phyloP scores from a whole-genome alignment of 768 basidiomycete genomes.

The Termitomyces sp. region DNA sequence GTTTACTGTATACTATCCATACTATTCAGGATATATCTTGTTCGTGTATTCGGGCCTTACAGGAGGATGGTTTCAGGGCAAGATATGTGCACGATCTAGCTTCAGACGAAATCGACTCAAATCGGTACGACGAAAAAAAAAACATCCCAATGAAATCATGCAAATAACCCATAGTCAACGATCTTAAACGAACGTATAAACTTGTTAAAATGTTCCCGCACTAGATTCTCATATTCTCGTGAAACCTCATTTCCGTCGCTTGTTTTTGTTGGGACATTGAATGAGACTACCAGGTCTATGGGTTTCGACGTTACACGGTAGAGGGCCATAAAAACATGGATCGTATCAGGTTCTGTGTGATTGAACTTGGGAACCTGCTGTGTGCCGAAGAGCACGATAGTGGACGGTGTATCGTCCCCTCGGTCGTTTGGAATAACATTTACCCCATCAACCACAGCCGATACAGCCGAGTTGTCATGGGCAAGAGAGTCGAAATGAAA shows the following conservation, averaged over 20 bases:
- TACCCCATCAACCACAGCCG: slow-evolving; percentile 41
- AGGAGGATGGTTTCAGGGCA: no score
- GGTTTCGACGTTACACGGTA: slow-evolving; percentile 70
- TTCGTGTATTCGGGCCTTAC: no score
- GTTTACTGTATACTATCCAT: background rate
- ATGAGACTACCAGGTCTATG: slow-evolving; percentile 81
- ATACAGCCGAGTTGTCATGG: slow-evolving; percentile 79
- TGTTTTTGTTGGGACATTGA: slow-evolving; percentile 67
- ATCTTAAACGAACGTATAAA: slow-evolving; percentile 62
- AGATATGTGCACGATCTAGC: background rate
- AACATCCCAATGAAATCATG: slow-evolving; percentile 27
- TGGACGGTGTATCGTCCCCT: slow-evolving; percentile 51
- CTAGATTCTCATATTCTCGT: slow-evolving; percentile 30
- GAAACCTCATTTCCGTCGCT: slow-evolving; percentile 41
- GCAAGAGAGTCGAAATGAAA: slow-evolving; percentile 90
- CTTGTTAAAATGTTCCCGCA: slow-evolving; percentile 45
- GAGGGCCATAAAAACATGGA: slow-evolving; percentile 76
- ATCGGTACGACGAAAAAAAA: background rate
- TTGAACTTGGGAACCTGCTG: slow-evolving; percentile 83
- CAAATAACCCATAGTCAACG: slow-evolving; percentile 68
- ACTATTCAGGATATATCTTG: no score
- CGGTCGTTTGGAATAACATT: slow-evolving; percentile 35
- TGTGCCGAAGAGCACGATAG: slow-evolving; percentile 60
- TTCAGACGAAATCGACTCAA: background rate
- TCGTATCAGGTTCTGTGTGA: slow-evolving; percentile 51